phyloP scores from a whole-genome alignment of 2,329 filamentous ascomycete species.

The Epichloe uncinata region DNA sequence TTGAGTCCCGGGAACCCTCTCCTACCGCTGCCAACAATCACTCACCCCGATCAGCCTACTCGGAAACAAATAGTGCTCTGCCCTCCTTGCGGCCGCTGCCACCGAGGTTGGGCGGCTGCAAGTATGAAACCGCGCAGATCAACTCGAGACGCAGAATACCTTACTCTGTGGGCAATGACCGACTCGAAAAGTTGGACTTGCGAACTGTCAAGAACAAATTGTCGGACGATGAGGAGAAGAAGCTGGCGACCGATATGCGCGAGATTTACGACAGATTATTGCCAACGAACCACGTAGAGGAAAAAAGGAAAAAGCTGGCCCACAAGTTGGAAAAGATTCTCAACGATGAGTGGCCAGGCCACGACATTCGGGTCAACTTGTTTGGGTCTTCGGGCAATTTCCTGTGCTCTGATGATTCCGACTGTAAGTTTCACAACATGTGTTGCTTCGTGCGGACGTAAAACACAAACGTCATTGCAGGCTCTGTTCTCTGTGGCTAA shows the following conservation, averaged over 20 bases:
- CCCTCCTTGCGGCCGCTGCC: constrained; percentile 55
- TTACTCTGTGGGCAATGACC: constrained; percentile 76
- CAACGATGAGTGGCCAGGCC: constrained; percentile 82
- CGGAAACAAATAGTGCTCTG: constrained; percentile 67
- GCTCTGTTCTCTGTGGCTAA: constrained; percentile 4
- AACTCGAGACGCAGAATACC: constrained; percentile 77
- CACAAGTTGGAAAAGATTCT: constrained; percentile 77
- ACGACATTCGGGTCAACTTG: constrained; percentile 78
- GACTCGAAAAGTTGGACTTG: constrained; percentile 57
- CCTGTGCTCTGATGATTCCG: constrained; percentile 88
- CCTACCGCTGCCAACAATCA: constrained; percentile 64
- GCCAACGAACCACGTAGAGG: constrained; percentile 67
- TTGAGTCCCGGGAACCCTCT: constrained; percentile 66
- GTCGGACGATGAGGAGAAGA: constrained; percentile 58
- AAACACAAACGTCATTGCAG: neutral
- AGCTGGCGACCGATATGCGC: constrained; percentile 69
- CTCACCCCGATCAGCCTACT: constrained; percentile 81
- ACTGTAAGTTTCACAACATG: constrained; percentile 49
- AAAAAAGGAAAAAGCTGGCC: constrained; percentile 63
- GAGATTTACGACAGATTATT: constrained; percentile 75
- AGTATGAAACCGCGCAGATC: constrained; percentile 77
- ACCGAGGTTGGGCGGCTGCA: constrained; percentile 51
- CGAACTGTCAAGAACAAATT: constrained; percentile 60
- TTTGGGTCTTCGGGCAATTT: constrained; percentile 98
- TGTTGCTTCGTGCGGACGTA: neutral